Percentiles rank a stretch among this genome's conserved stretches.
These are phyloP conservation scores for Chaetothyriales sp. DNA, from an alignment of 2,329 filamentous ascomycete species.

Conservation along the genomic window DNA sequence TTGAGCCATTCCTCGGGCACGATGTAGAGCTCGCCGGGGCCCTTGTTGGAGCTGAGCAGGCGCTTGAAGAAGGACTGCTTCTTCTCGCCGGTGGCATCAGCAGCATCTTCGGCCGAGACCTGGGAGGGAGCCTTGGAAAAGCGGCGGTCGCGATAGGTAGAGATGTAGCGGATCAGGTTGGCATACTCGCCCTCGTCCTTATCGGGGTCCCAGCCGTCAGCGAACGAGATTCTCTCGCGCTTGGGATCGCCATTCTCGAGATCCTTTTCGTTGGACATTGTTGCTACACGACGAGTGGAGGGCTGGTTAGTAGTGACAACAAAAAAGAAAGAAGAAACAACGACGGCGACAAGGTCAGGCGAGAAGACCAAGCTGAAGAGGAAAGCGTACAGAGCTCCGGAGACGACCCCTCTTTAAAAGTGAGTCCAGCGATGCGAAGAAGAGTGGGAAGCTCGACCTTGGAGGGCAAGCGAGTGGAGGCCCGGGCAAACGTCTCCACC, in stretches of 20 bases:
- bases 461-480: conserved; percentile 13
- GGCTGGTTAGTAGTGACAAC: conserved; percentile 15
- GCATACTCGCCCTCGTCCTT: conserved; percentile 43
- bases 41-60: conserved; percentile 25
- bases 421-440: conserved; percentile 11
- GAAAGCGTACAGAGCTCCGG: conserved; percentile 10
- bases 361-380: conserved; percentile 18
- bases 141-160: conserved; percentile 46
- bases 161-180: conserved; percentile 52
- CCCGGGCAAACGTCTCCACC: conserved; percentile 15
- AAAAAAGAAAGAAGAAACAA: conserved; percentile 14
- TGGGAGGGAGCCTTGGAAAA: conserved; percentile 32
- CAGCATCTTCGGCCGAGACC: conserved; percentile 26
- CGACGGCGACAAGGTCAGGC: conserved; percentile 16
- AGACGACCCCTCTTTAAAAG: conserved; percentile 19
- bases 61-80: conserved; percentile 47
- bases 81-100: conserved; percentile 27
- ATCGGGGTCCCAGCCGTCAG: conserved; percentile 19
- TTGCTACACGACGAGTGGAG: conserved; percentile 17
- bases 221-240: conserved; percentile 18
- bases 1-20: conserved; percentile 54
- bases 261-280: conserved; percentile 18
- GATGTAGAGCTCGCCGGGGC: conserved; percentile 24
- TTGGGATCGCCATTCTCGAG: conserved; percentile 19
- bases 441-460: conserved; percentile 14